Conservation (phyloP, 768 basidiomycete species). For the Russula griseocarnosa region DNA sequence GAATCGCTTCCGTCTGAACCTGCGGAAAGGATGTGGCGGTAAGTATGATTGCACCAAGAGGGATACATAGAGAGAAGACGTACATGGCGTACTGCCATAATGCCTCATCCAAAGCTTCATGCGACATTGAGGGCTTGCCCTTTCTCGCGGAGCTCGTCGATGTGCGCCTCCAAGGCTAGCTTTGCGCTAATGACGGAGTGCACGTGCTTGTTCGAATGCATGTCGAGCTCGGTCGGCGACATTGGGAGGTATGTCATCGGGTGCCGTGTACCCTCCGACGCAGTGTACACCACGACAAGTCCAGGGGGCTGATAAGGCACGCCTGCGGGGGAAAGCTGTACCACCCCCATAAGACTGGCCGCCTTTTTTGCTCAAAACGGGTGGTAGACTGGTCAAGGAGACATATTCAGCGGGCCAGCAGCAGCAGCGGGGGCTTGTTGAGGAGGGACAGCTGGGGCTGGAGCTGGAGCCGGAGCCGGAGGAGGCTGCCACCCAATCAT, state of each 20-base stretch:
- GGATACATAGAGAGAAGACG: conserved; percentile 27
- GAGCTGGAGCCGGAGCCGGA: too few relatives aligned
- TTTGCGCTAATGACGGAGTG: conserved; percentile 62
- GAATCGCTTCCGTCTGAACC: conserved; percentile 64
- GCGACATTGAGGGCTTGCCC: conserved; percentile 29
- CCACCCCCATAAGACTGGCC: conserved; percentile 38
- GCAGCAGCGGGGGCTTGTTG: conserved; percentile 33
- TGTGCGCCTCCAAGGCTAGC: conserved; percentile 50
- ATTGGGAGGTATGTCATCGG: conserved; percentile 58
- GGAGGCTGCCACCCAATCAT: conserved; percentile 28
- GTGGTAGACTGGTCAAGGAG: conserved; percentile 23
- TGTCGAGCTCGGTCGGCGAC: conserved; percentile 58
- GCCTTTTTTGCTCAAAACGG: conserved; percentile 38
- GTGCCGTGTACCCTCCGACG: conserved; percentile 32
- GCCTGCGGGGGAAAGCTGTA: conserved; percentile 15
- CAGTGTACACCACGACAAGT: conserved; percentile 41
- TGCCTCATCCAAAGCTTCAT: conserved; percentile 39
- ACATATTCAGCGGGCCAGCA: conserved; percentile 28
- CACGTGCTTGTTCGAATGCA: conserved; percentile 69
- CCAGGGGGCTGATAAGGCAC: conserved; percentile 54
- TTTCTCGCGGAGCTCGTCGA: conserved; percentile 36
- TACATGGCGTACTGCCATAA: conserved; percentile 61
- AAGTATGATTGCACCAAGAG: conserved; percentile 2
- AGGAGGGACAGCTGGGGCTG: too few relatives aligned
- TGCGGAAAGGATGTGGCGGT: conserved; percentile 30